These are phyloP conservation scores for Phyllachora maydis DNA, from an alignment of 2,329 filamentous ascomycete genomes.

Conservation along the genomic window DNA sequence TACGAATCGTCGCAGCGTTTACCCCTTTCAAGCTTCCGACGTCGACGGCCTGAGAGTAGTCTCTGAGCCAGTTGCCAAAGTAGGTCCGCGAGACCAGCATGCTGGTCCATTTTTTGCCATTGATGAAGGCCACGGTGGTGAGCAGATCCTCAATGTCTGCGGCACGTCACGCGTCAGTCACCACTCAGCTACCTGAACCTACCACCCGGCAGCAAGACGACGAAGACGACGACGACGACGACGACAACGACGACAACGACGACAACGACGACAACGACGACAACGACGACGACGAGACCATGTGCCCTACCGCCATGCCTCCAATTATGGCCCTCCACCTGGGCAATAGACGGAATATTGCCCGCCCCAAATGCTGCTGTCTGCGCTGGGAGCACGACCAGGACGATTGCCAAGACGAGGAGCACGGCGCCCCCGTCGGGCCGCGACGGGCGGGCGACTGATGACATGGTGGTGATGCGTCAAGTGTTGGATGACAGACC, in stretches of 20 bases:
- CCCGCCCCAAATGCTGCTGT: slow-evolving; percentile 46
- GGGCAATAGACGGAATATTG: slow-evolving; percentile 45
- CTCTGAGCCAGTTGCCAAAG: slow-evolving; percentile 74
- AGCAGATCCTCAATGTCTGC: slow-evolving; percentile 65
- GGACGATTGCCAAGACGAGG: slow-evolving; percentile 27
- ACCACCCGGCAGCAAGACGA: no score
- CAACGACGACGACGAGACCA: no score
- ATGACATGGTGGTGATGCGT: no score
- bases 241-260: no score
- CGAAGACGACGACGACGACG: no score
- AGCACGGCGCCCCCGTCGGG: slow-evolving; percentile 29
- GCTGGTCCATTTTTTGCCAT: slow-evolving; percentile 69
- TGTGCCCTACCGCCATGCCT: slow-evolving; percentile 51
- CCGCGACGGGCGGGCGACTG: no score
- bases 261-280: no score
- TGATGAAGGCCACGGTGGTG: slow-evolving; percentile 54
- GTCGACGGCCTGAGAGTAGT: slow-evolving; percentile 71
- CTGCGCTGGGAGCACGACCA: slow-evolving; percentile 34
- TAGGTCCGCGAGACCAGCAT: slow-evolving; percentile 61
- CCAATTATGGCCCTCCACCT: slow-evolving; percentile 50
- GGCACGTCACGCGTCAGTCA: neutral
- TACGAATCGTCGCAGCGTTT: slow-evolving; percentile 57
- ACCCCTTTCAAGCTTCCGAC: slow-evolving; percentile 62
- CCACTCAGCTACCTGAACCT: neutral
- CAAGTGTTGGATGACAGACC: no score